These are phyloP conservation scores for Clonostachys byssicola DNA, from an alignment of 2,329 filamentous ascomycete species.

Conservation along the genomic window DNA sequence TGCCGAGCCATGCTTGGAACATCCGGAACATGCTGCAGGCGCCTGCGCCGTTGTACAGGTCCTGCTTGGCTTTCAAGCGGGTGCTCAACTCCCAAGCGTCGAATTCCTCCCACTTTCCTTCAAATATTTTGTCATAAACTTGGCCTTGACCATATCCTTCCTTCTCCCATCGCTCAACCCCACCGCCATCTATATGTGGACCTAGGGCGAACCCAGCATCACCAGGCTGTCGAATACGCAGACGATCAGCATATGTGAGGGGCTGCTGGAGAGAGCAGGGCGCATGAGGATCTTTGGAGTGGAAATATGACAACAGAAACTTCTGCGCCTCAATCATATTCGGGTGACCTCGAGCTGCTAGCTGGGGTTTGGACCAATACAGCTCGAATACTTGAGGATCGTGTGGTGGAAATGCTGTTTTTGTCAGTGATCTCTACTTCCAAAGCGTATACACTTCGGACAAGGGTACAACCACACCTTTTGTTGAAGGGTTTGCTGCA, in stretches of 20 bases:
- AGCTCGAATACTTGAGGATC: constrained; percentile 71
- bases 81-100: constrained; percentile 70
- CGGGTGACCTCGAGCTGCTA: constrained; percentile 63
- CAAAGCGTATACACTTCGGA: neutral
- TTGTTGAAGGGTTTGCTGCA: constrained; percentile 54
- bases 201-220: constrained; percentile 68
- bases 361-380: constrained; percentile 69
- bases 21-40: constrained; percentile 73
- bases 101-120: constrained; percentile 73
- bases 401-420: constrained; percentile 49
- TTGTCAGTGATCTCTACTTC: too few species aligned
- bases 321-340: constrained; percentile 58
- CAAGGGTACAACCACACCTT: constrained; percentile 26
- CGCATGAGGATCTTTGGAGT: neutral
- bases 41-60: constrained; percentile 70
- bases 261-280: constrained; percentile 4
- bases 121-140: constrained; percentile 71
- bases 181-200: constrained; percentile 70
- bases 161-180: constrained; percentile 71
- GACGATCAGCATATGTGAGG: constrained; percentile 60
- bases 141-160: constrained; percentile 55
- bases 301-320: constrained; percentile 48
- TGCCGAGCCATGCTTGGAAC: constrained; percentile 72
- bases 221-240: constrained; percentile 68
- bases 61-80: constrained; percentile 58